Conservation (phyloP, 2,329 filamentous ascomycete genomes). For the Apiospora aurea region DNA sequence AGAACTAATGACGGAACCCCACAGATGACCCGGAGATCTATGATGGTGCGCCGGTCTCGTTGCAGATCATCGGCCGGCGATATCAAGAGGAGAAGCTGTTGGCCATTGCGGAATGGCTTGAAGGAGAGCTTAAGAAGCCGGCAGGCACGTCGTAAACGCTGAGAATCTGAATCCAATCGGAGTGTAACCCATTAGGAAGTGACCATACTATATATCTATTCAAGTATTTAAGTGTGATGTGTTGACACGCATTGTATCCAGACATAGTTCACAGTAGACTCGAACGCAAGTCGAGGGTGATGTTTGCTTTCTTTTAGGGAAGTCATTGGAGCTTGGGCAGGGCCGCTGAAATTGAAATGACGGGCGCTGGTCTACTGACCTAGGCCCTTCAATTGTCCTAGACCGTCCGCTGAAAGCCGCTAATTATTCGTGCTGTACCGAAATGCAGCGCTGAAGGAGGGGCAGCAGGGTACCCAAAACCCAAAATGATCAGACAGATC, state of each 20-base stretch:
- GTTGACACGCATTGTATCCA: neutral
- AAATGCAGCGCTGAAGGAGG: neutral
- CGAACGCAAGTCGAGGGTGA: neutral
- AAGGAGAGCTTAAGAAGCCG: slow-evolving; percentile 17
- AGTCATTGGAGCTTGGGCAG: neutral
- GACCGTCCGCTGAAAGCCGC: neutral
- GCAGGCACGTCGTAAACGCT: neutral
- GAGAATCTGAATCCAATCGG: too few species aligned
- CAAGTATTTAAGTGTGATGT: too few species aligned
- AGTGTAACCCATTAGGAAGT: neutral
- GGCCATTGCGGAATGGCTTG: slow-evolving; percentile 29
- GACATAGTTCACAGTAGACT: neutral
- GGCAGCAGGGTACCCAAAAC: neutral
- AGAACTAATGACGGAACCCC: neutral
- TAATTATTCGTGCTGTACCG: neutral
- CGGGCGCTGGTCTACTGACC: neutral
- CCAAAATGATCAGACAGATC: neutral
- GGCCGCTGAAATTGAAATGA: neutral
- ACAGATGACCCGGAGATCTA: slow-evolving; percentile 29
- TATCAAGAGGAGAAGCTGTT: slow-evolving; percentile 31
- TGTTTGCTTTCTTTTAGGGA: neutral
- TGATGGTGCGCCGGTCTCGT: slow-evolving; percentile 27
- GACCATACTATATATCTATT: too few species aligned
- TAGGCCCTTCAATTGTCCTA: neutral
- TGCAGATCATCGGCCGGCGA: slow-evolving; percentile 28